Evolutionary conservation across 148 eudicot genomes (phyloP).

Genomic region (Vaccinium myrtillus): DNA sequence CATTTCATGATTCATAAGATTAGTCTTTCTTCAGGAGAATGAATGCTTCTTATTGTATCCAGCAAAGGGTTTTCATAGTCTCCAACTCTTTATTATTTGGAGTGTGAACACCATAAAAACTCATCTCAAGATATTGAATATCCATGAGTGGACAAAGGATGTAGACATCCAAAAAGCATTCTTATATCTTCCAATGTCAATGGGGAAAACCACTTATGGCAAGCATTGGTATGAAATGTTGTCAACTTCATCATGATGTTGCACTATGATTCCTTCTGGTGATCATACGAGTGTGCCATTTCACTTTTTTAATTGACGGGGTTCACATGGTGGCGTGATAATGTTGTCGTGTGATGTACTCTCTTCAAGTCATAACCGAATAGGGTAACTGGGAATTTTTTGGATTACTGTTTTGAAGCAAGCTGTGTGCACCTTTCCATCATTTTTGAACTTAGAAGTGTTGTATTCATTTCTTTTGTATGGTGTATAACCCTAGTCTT

Average conservation of each 20-base stretch:
- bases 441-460: background rate
- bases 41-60: background rate
- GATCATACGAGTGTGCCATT: background rate
- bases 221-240: background rate
- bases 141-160: background rate
- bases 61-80: background rate
- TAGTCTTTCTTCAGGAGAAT: background rate
- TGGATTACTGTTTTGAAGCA: background rate
- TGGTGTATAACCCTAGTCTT: background rate
- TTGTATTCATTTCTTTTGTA: background rate
- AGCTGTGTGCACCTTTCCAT: background rate
- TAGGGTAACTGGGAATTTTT: background rate
- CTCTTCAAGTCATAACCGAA: background rate
- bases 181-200: background rate
- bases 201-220: background rate
- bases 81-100: background rate
- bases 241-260: background rate
- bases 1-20: background rate
- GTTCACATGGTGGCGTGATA: background rate
- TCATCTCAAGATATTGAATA: background rate
- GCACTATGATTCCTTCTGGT: background rate
- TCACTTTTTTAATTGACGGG: background rate
- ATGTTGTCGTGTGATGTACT: background rate
- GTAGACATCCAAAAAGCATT: background rate
- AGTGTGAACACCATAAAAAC: background rate